Conservation (phyloP, 2,329 filamentous ascomycete genomes). For the Diaporthe velutina region DNA sequence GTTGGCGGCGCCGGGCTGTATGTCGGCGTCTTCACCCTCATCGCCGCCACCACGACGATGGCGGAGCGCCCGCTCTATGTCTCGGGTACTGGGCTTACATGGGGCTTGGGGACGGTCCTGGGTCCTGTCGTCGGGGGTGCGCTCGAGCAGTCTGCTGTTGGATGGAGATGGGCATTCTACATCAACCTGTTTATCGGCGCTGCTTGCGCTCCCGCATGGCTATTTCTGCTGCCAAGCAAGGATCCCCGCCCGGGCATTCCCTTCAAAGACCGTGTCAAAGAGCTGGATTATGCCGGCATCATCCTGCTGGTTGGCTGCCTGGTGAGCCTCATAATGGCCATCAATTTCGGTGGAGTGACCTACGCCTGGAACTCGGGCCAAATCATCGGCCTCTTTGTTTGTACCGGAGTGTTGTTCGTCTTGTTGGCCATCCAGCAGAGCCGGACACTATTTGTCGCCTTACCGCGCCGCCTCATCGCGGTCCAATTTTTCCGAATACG, state of each 20-base stretch:
- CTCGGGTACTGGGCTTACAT: not conserved
- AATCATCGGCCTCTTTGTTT: constrained; percentile 40
- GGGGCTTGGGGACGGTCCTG: constrained; percentile 31
- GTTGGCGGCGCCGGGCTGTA: not conserved
- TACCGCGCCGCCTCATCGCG: not conserved
- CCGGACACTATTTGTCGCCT: not conserved
- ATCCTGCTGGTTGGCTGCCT: constrained; percentile 31
- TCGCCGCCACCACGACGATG: not conserved
- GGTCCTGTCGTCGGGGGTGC: constrained; percentile 35
- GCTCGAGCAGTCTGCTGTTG: constrained; percentile 11
- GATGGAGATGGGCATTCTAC: constrained; percentile 39
- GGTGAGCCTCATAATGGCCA: constrained; percentile 35
- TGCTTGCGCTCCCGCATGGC: not conserved
- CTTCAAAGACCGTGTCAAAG: constrained; percentile 1
- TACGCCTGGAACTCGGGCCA: constrained; percentile 38
- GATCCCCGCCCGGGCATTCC: constrained; percentile 22
- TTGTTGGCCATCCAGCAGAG: constrained; percentile 21
- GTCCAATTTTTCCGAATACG: not conserved
- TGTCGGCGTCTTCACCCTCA: not conserved
- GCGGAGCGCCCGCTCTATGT: not conserved
- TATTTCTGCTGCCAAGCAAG: not conserved
- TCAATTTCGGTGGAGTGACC: constrained; percentile 32
- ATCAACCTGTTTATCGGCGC: constrained; percentile 33
- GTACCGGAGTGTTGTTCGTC: constrained; percentile 30
- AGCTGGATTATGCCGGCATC: constrained; percentile 32